Conservation (phyloP, 73 alveolate species). For the Durusdinium trenchii region DNA sequence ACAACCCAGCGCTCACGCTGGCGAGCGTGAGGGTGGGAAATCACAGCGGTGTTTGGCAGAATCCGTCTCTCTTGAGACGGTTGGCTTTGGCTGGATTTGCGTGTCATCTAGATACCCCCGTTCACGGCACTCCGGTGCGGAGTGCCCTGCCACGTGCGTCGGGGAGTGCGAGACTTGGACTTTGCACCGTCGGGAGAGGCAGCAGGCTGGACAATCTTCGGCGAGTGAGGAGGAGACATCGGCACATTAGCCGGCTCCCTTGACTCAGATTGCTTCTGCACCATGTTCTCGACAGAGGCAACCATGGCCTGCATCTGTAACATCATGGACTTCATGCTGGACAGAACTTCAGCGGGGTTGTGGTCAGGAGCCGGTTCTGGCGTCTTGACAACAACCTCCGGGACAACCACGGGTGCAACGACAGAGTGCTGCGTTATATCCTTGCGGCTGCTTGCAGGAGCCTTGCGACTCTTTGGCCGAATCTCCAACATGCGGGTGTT, state of each 20-base stretch:
- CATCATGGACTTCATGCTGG: background rate
- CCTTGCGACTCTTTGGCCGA: background rate
- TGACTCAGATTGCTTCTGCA: too few relatives aligned
- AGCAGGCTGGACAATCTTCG: background rate
- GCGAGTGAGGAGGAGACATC: background rate
- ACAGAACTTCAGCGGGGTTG: background rate
- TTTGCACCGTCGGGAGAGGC: too few relatives aligned
- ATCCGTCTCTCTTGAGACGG: too few relatives aligned
- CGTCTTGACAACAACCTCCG: background rate
- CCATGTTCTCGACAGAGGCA: background rate
- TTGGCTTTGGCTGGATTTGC: too few relatives aligned
- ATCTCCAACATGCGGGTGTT: constrained; percentile 26
- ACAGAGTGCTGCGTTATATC: background rate
- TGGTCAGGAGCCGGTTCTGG: background rate
- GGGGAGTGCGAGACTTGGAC: background rate
- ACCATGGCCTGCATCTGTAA: background rate
- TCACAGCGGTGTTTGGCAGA: too few relatives aligned
- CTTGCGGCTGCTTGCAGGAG: background rate
- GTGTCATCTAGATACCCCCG: too few relatives aligned
- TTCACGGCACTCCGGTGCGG: background rate
- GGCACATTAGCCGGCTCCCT: background rate
- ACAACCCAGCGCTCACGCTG: background rate
- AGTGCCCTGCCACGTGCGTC: background rate
- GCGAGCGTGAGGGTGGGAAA: too few relatives aligned
- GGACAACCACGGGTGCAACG: background rate